Evolutionary conservation across 2,329 filamentous ascomycete species (phyloP), one percentile per base, ranked within the genome.

Genomic region (Sclerotinia glacialis): DNA sequence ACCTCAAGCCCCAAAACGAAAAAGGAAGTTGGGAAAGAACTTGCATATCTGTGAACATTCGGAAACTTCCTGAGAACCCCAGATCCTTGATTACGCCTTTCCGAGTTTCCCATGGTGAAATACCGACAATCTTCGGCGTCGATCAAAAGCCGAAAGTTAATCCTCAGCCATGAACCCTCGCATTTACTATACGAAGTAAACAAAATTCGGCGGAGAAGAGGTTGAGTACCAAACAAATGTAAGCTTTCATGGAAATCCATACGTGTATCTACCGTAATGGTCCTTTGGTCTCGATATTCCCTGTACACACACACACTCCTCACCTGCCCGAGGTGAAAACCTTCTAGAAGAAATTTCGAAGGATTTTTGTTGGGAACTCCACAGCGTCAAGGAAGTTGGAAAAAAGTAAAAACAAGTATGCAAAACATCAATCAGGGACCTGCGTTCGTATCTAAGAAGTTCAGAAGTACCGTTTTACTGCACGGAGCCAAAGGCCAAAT

Each of bases 301-400:
- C 9, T 59, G 56, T n/a, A 28, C 42, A 47, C 34, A n/a, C 34
- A 28, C 42, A 47, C 34, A n/a, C 9, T 59, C 55, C 34, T n/a
- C 9, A 46, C 55, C 34, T n/a, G 23, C 23, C 37, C 16, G 23
- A 60, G 14, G 44, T 31, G 21, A 11, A 60, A 54, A 55, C 40
- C 62, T 64, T 64, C 62, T 47, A 64, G 62, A 64, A 64, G 62
- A 55, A 64, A 64, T 18, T 56, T 64, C n/a, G 62, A 64, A 56
- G 62, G 62, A 47, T 34, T 64, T 40, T 64, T 55, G 40, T 55
- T 55, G 47, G 46, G 60, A 40, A 54, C 58, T 49, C 58, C 58
- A 49, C 58, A 28, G 31, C 52, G 52, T 34, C 21, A 54, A 54
- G 28, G 52, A 31, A 37, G 52, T n/a, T 54, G 11, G 21, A 31